A percentile compares a stretch with the other conserved stretches of the same genome.
Evolutionary conservation across 495 filamentous ascomycete genomes (phyloP).

Genomic region (Endocarpon pusillum): DNA sequence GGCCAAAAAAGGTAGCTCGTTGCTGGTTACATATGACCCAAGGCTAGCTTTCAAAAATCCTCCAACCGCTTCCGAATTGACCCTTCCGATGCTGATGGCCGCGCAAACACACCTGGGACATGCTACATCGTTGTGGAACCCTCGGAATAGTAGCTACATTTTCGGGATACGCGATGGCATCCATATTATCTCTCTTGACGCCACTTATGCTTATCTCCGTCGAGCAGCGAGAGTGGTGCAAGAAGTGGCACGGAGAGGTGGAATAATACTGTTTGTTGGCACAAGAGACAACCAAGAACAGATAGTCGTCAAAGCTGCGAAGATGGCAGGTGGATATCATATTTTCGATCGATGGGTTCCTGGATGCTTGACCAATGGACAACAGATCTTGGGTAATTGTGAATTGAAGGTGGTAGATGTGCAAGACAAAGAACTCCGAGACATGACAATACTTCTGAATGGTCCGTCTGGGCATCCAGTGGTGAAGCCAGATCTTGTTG

Average conservation of each 20-base stretch:
- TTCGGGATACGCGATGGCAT: slow-evolving; percentile 78
- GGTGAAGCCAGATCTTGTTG: slow-evolving; percentile 75
- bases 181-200: slow-evolving; percentile 85
- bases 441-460: slow-evolving; percentile 43
- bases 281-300: slow-evolving; percentile 63
- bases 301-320: slow-evolving; percentile 62
- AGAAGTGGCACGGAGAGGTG: slow-evolving; percentile 67
- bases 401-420: slow-evolving; percentile 52
- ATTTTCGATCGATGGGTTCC: slow-evolving; percentile 90
- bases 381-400: slow-evolving; percentile 61
- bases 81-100: slow-evolving; percentile 83
- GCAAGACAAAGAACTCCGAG: slow-evolving; percentile 44
- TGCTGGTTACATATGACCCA: slow-evolving; percentile 47
- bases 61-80: slow-evolving; percentile 58
- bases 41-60: slow-evolving; percentile 50
- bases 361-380: slow-evolving; percentile 80
- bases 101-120: slow-evolving; percentile 85
- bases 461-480: slow-evolving; percentile 37
- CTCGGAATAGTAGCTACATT: slow-evolving; percentile 86
- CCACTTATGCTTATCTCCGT: slow-evolving; percentile 71
- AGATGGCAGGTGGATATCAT: slow-evolving; percentile 65
- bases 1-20: slow-evolving; percentile 31
- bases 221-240: slow-evolving; percentile 79
- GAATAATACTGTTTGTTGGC: slow-evolving; percentile 80
- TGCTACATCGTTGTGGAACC: slow-evolving; percentile 85